Conservation (phyloP, 495 filamentous ascomycete genomes). For the Barbatosphaeria neglecta region DNA sequence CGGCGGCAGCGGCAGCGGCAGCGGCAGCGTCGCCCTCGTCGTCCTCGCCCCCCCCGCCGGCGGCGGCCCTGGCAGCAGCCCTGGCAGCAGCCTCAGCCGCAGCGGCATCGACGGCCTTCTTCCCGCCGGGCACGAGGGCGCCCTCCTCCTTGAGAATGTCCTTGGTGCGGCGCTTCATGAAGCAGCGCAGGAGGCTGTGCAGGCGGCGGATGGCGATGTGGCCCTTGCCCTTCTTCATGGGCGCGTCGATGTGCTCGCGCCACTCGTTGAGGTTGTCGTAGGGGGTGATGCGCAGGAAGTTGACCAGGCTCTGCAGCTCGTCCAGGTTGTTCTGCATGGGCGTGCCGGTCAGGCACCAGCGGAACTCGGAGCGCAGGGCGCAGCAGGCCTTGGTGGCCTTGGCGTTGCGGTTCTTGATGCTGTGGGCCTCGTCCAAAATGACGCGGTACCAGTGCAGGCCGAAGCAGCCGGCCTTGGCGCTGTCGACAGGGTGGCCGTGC, state of each 20-base stretch:
- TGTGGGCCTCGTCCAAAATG: constrained; percentile 93
- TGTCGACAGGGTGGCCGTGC: constrained; percentile 43
- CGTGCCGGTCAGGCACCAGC: constrained; percentile 94
- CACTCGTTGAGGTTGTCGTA: constrained; percentile 72
- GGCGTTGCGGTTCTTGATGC: constrained; percentile 94
- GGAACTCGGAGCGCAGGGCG: constrained; percentile 66
- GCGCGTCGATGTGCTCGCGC: constrained; percentile 77
- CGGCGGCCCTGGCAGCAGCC: too few relatives aligned
- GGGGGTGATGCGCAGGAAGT: constrained; percentile 84
- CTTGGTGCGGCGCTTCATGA: constrained; percentile 96
- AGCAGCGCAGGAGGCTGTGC: constrained; percentile 70
- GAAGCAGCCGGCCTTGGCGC: constrained; percentile 70
- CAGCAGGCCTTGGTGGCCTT: constrained; percentile 85
- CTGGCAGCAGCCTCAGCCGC: constrained; percentile 30
- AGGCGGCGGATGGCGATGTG: constrained; percentile 81
- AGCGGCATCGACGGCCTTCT: constrained; percentile 32
- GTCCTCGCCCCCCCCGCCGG: neutral
- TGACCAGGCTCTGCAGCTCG: constrained; percentile 84
- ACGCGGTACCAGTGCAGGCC: constrained; percentile 89
- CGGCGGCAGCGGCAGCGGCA: neutral
- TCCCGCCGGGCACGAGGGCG: constrained; percentile 59
- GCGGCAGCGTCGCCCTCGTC: neutral
- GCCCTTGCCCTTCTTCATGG: constrained; percentile 76
- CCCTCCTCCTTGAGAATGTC: constrained; percentile 81
- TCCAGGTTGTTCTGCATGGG: constrained; percentile 98